Evolutionary conservation across 2,329 filamentous ascomycete genomes (phyloP).

Genomic region (Aspergillus neoniger): DNA sequence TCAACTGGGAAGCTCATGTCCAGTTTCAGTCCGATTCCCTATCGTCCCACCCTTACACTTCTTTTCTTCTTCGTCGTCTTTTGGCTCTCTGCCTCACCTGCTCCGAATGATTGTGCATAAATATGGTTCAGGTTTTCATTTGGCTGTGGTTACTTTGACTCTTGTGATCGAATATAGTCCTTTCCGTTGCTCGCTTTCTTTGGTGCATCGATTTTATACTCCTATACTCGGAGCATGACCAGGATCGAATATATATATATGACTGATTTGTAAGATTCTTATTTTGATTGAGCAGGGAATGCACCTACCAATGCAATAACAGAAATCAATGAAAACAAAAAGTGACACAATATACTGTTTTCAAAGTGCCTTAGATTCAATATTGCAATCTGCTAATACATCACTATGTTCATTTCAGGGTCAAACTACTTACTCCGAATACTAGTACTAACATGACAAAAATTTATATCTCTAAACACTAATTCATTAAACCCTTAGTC

Average conservation of each 20-base stretch:
- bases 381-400: too few species aligned
- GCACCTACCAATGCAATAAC: too few species aligned
- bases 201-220: not conserved
- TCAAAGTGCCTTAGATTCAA: too few species aligned
- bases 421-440: too few species aligned
- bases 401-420: too few species aligned
- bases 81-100: conserved; percentile 7
- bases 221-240: not conserved
- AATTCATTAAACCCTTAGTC: too few species aligned
- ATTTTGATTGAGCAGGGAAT: too few species aligned
- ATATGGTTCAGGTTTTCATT: conserved; percentile 6
- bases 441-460: too few species aligned
- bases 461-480: too few species aligned
- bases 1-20: conserved; percentile 1
- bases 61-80: not conserved
- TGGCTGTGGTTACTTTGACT: conserved; percentile 2
- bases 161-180: conserved; percentile 18
- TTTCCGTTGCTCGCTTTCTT: conserved; percentile 8
- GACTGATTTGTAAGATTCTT: not conserved
- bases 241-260: not conserved
- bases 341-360: not conserved
- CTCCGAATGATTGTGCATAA: conserved; percentile 15
- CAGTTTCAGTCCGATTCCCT: conserved; percentile 2
- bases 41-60: not conserved
- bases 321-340: not conserved